Percentiles rank a stretch among this genome's conserved stretches.
These are phyloP conservation scores for Kurtzmaniella quercitrusa DNA, from an alignment of 1,139 yeast genomes.

Conservation along the genomic window DNA sequence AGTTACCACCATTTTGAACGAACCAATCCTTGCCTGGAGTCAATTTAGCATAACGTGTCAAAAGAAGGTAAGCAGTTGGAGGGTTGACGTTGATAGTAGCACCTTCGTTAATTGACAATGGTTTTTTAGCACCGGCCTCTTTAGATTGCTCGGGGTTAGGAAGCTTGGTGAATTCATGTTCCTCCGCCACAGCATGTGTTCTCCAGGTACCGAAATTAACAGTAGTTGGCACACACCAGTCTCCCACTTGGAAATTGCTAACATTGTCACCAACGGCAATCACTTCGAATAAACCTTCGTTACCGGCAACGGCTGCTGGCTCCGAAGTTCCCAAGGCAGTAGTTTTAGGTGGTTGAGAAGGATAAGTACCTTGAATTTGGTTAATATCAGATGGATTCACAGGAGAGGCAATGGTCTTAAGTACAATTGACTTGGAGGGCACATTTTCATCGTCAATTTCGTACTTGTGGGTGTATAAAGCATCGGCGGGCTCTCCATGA, in stretches of 20 bases:
- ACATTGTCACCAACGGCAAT: conserved; percentile 62
- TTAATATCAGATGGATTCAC: conserved; percentile 49
- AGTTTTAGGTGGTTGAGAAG: conserved; percentile 33
- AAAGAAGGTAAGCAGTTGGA: conserved; percentile 86
- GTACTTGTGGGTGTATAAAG: conserved; percentile 49
- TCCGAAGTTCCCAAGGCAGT: conserved; percentile 28
- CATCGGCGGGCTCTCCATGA: conserved; percentile 61
- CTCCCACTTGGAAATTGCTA: conserved; percentile 58
- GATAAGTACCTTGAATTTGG: conserved; percentile 40
- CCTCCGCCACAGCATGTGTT: conserved; percentile 62
- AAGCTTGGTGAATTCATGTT: conserved; percentile 51
- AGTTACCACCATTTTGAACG: conserved; percentile 93
- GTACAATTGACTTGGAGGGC: conserved; percentile 44
- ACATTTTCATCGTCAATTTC: conserved; percentile 45
- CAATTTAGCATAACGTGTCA: conserved; percentile 64
- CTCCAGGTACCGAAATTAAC: conserved; percentile 96
- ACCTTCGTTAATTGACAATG: conserved; percentile 58
- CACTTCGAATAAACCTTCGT: conserved; percentile 90
- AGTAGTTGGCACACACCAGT: conserved; percentile 85
- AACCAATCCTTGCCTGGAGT: conserved; percentile 79
- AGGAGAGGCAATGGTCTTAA: conserved; percentile 78
- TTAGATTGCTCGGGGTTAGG: conserved; percentile 36
- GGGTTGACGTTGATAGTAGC: conserved; percentile 93
- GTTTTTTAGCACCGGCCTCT: conserved; percentile 32
- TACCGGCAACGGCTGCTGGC: conserved; percentile 38